Evolutionary conservation across 352 stramenopile species (phyloP).

Genomic region (Phytophthora niederhauseri): DNA sequence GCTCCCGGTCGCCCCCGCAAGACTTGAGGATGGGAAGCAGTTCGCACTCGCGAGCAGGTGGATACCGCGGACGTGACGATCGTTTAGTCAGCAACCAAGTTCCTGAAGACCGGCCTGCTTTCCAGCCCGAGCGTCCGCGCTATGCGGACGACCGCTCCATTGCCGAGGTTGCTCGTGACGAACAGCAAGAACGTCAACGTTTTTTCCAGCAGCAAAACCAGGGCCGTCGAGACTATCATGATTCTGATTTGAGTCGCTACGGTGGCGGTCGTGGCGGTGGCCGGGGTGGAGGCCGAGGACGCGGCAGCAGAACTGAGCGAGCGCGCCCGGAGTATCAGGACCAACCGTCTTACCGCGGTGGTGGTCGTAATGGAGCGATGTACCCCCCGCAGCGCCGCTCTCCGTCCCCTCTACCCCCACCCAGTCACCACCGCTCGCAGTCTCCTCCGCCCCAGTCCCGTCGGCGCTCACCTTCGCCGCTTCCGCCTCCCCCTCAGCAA

Average conservation of each 20-base stretch:
- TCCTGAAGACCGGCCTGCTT: conserved; percentile 23
- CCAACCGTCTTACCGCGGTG: conserved; percentile 18
- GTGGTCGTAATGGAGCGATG: conserved; percentile 16
- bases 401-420: conserved; percentile 19
- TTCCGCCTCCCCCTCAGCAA: conserved; percentile 22
- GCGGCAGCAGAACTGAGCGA: conserved; percentile 20
- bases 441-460: conserved; percentile 23
- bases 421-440: conserved; percentile 21
- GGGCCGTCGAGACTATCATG: conserved; percentile 41
- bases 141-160: conserved; percentile 56
- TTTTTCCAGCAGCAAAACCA: conserved; percentile 46
- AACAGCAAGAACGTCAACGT: conserved; percentile 48
- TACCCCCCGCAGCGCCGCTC: conserved; percentile 24
- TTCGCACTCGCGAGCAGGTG: conserved; percentile 19
- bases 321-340: conserved; percentile 6
- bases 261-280: conserved; percentile 37
- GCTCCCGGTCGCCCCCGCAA: conserved; percentile 32
- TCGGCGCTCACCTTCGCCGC: conserved; percentile 26
- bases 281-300: conserved; percentile 29
- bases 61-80: conserved; percentile 34
- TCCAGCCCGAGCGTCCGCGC: conserved; percentile 32
- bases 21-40: conserved; percentile 31
- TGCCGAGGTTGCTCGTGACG: conserved; percentile 55
- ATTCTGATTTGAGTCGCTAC: conserved; percentile 39
- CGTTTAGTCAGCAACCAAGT: conserved; percentile 29